A percentile compares a stretch with the other conserved stretches of the same genome.
Evolutionary conservation across 345 rosid species (phyloP).

Genomic region (Ceriops zippeliana): DNA sequence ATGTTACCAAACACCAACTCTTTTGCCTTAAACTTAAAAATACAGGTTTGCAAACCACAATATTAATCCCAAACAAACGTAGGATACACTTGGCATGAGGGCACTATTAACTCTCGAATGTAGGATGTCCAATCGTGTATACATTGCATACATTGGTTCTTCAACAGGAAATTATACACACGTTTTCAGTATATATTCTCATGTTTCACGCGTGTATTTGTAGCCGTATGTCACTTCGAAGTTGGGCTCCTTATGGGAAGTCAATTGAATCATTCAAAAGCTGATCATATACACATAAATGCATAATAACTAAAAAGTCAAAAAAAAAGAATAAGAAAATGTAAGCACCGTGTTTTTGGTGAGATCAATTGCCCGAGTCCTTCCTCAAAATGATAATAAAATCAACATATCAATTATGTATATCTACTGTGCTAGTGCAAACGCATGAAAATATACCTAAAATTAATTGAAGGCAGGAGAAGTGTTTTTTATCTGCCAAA

Average conservation of each 20-base stretch:
- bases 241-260: neutral
- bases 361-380: constrained; percentile 7
- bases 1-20: no score
- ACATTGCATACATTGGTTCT: neutral
- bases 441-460: neutral
- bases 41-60: no score
- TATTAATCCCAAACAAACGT: no score
- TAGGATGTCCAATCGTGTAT: no score
- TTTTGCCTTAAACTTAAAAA: no score
- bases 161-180: neutral
- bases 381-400: neutral
- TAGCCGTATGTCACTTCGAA: neutral
- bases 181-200: neutral
- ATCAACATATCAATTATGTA: no score
- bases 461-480: neutral
- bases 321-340: neutral
- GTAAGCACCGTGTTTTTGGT: constrained; percentile 24
- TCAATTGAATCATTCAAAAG: neutral
- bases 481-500: neutral
- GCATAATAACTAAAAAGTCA: neutral
- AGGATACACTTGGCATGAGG: no score
- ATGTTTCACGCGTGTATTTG: neutral
- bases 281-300: neutral
- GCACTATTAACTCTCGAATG: no score
- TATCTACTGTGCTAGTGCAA: neutral